A percentile compares a stretch with the other conserved stretches of the same genome.
phyloP scores from a whole-genome alignment of 163 green algal genomes.

The Chlamydomonas reinhardtii region DNA sequence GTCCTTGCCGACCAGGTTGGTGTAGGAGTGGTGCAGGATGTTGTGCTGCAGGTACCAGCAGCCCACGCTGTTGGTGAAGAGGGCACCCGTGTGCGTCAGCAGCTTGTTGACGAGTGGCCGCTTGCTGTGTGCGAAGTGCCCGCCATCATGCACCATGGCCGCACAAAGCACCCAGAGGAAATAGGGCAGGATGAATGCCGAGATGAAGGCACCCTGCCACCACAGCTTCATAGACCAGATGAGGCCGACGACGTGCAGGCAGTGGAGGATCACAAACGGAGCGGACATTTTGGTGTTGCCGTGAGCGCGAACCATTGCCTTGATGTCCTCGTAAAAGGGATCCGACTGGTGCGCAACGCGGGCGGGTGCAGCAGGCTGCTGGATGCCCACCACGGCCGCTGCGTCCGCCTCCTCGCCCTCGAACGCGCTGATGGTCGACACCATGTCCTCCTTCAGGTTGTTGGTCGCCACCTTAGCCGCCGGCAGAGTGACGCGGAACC shows the following conservation, averaged over 20 bases:
- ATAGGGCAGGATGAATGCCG: constrained; percentile 20
- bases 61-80: constrained; percentile 38
- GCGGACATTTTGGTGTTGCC: constrained; percentile 33
- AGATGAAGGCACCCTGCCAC: constrained; percentile 5
- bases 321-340: constrained; percentile 43
- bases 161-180: constrained; percentile 31
- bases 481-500: constrained; percentile 9
- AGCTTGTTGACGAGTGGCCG: constrained; percentile 20
- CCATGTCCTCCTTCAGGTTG: background rate
- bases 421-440: background rate
- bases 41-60: constrained; percentile 50
- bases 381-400: constrained; percentile 8
- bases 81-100: background rate
- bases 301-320: constrained; percentile 38
- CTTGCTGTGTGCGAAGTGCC: constrained; percentile 27
- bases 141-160: constrained; percentile 39
- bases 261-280: constrained; percentile 37
- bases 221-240: constrained; percentile 18
- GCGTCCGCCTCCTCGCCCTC: constrained; percentile 2
- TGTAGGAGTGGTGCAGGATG: constrained; percentile 46
- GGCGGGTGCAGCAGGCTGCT: background rate
- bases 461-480: background rate
- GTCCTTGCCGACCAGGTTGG: constrained; percentile 36
- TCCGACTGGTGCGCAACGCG: constrained; percentile 6
- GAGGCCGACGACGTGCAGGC: constrained; percentile 32